Evolutionary conservation across 768 basidiomycete species (phyloP), one percentile per base, ranked within the genome.

Genomic region (Phaeotremella skinneri): DNA sequence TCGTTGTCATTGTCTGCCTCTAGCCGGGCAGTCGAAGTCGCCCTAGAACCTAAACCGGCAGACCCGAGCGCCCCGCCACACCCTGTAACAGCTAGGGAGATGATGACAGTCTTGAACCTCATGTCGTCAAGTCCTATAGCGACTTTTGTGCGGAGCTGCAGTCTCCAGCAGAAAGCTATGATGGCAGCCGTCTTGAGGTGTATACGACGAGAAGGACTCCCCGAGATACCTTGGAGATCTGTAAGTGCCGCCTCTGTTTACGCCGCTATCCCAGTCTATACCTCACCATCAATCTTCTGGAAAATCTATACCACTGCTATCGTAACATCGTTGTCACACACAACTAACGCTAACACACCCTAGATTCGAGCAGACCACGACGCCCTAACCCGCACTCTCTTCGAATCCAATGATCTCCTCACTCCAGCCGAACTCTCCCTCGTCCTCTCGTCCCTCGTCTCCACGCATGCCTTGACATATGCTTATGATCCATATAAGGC

Each of bases 91-190:
- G 83, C 83, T 0, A 82, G 82, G 20, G 89, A 94, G 56, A 85
- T 94, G 65, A 84, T 82, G 67, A 83, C 85, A 50, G 90, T 94
- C 7, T 85, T 91, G 53, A 83, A 84, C 65, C 84, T 83, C 39
- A 88, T 94, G 87, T 91, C 93, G 69, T 90, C 89, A 66, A 92
- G 88, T 65, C 92, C 92, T 1, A 90, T 87, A 0, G 88, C 90
- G 3, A 85, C 86, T 14, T 96, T 87, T 70, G 77, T 97, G 25
- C 83, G 83, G 47, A 85, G 88, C 32, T 87, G 90, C 66, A 88
- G 88, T 77, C 82, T 91, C 62, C 90, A 94, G 70, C 91, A 96
- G 73, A 84, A 87, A 39, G 81, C 93, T 48, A 87, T 96, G 86
- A 81, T 97, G 17, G 87, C 87, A 16, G 85, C 91, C 0, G 74